Percentiles rank a stretch among this genome's conserved stretches.
Evolutionary conservation across 371 early-diverging fungal genomes (phyloP).

Genomic region (Rhizomucor pusillus): DNA sequence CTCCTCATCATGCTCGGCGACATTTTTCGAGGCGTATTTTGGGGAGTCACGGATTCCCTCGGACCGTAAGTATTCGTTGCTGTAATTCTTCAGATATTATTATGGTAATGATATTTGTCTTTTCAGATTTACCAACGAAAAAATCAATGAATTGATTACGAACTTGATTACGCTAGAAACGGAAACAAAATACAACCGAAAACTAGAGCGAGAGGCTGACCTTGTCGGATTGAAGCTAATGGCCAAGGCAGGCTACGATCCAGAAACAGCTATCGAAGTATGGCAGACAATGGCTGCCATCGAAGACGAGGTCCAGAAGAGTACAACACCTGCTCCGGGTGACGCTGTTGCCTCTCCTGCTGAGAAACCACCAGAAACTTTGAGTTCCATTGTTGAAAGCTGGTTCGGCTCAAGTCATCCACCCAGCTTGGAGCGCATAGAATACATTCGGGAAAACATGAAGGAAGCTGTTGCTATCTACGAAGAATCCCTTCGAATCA

Average conservation of each 20-base stretch:
- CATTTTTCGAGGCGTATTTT: constrained; percentile 44
- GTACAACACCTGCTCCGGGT: background rate
- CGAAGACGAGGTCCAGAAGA: constrained; percentile 9
- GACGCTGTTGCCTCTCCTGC: constrained; percentile 5
- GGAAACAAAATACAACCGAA: constrained; percentile 39
- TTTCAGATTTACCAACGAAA: constrained; percentile 38
- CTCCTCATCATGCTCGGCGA: constrained; percentile 47
- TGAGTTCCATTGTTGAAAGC: constrained; percentile 22
- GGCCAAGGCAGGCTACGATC: constrained; percentile 59
- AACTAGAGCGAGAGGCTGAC: constrained; percentile 46
- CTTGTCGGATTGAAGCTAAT: constrained; percentile 54
- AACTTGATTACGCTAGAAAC: constrained; percentile 31
- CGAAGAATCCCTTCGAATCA: constrained; percentile 28
- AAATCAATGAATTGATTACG: constrained; percentile 40
- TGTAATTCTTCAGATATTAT: constrained; percentile 1
- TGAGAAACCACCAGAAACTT: constrained; percentile 7
- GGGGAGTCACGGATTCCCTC: constrained; percentile 45
- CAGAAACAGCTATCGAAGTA: constrained; percentile 45
- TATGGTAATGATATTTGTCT: background rate
- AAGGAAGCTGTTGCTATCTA: constrained; percentile 37
- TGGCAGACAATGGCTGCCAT: constrained; percentile 22
- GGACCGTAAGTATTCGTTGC: constrained; percentile 30
- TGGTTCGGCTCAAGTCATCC: constrained; percentile 56
- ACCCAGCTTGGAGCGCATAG: constrained; percentile 39
- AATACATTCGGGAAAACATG: constrained; percentile 45